Percentiles rank a stretch among this genome's conserved stretches.
Evolutionary conservation across 345 rosid species (phyloP).

Genomic region (Carallia brachiata): DNA sequence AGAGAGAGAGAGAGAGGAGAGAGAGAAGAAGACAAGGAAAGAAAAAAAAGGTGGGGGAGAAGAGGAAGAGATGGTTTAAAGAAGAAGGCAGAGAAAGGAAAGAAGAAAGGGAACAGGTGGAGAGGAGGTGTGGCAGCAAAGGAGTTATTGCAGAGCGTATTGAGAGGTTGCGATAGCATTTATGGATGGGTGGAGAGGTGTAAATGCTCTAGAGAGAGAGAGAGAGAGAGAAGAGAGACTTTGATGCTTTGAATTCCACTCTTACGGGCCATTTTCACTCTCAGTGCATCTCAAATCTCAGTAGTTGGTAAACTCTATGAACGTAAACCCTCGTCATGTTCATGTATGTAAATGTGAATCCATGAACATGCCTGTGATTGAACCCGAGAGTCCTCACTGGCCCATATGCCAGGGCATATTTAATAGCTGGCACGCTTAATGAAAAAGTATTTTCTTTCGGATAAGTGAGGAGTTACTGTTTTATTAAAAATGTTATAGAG

Average conservation of each 20-base stretch:
- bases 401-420: too few relatives aligned
- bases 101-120: slow-evolving; percentile 28
- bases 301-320: too few relatives aligned
- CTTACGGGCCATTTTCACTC: neutral
- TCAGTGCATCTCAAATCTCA: neutral
- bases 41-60: too few relatives aligned
- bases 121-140: slow-evolving; percentile 43
- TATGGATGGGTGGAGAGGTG: slow-evolving; percentile 47
- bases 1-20: too few relatives aligned
- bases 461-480: too few relatives aligned
- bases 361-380: too few relatives aligned
- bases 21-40: neutral
- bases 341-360: too few relatives aligned
- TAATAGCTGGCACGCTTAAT: too few relatives aligned
- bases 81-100: slow-evolving; percentile 24
- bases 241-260: slow-evolving; percentile 12
- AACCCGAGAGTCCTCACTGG: too few relatives aligned
- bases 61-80: slow-evolving; percentile 12
- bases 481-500: too few relatives aligned
- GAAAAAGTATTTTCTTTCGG: too few relatives aligned
- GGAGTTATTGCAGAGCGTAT: slow-evolving; percentile 77
- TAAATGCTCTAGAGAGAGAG: slow-evolving; percentile 35
- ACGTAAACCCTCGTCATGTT: too few relatives aligned
- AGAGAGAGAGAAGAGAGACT: slow-evolving; percentile 23
- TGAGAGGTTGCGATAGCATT: slow-evolving; percentile 76